Evolutionary conservation across 805 yeast genomes (phyloP), one percentile per base, ranked within the genome.

Genomic region (Grigorovia humatica): DNA sequence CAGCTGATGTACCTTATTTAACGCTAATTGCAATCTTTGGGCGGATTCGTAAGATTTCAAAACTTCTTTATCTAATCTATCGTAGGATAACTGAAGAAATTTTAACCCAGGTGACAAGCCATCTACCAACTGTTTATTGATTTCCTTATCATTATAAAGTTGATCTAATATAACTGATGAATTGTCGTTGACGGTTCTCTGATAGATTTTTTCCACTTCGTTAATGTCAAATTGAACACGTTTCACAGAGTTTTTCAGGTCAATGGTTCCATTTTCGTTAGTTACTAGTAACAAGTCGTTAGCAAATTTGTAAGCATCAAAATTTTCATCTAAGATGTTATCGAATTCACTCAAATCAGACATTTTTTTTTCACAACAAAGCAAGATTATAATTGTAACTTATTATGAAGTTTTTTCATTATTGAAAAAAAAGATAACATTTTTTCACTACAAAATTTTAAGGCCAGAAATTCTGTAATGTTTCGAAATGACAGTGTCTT

Each of bases 1-100:
- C 7, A 69, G 65, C 51, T 66, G 69, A 51, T 66, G 68, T 23
- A 66, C 57, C 49, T 65, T 66, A 52, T 61, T 59, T 30, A 65
- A 54, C 5, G 62, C 66, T n/a, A 52, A 50, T 50, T 65, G 69
- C 27, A 66, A 48, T 50, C 55, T 63, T 29, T 60, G 60, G 4
- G 67, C 63, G 29, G 54, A 56, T 49, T 62, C 65, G 48, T 62
- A 65, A 40, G 69, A 68, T 35, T 53, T 51, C 43, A 66, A 40
- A 2, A 66, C 57, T 32, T 66, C 67, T 15, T 56, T 55, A 18
- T 64, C 57, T 19, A 66, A 52, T 50, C 69, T 62, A n/a, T 61
- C 57, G 45, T 65, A 65, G 1, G 69, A 65, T 47, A 65, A 54
- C 29, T 61, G 55, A 29, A 66, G 44, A 52, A 60, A 66, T 18